Evolutionary conservation across 345 rosid genomes (phyloP).

Genomic region (Camelina neglecta): DNA sequence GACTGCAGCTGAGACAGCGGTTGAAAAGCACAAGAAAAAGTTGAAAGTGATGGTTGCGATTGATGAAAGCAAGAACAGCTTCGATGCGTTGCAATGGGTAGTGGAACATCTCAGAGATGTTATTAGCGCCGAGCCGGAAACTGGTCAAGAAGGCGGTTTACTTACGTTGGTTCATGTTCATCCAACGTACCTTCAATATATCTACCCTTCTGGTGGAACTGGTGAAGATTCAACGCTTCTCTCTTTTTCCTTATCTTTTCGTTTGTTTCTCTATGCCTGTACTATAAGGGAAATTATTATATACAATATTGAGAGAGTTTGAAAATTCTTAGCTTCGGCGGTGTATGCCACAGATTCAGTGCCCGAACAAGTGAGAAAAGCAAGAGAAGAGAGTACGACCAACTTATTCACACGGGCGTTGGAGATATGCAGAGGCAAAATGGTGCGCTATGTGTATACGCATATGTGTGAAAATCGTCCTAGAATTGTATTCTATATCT

Average conservation of each 20-base stretch:
- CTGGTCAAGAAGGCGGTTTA: conserved; percentile 42
- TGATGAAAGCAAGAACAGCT: conserved; percentile 71
- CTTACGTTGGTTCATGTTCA: conserved; percentile 65
- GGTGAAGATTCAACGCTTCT: conserved; percentile 32
- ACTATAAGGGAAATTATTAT: background rate
- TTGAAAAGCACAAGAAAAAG: conserved; percentile 41
- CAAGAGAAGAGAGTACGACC: conserved; percentile 58
- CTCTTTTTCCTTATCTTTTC: background rate
- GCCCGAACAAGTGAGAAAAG: conserved; percentile 60
- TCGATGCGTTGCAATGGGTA: conserved; percentile 66
- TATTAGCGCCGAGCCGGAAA: conserved; percentile 29
- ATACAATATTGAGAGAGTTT: conserved; percentile 1
- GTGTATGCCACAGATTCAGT: conserved; percentile 36
- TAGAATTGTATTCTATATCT: background rate
- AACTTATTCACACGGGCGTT: conserved; percentile 61
- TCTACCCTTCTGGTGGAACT: conserved; percentile 60
- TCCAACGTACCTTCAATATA: conserved; percentile 48
- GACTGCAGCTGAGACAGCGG: conserved; percentile 8
- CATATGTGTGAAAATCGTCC: background rate
- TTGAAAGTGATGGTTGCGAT: conserved; percentile 61
- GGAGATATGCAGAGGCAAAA: conserved; percentile 60
- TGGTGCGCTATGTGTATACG: conserved; percentile 42
- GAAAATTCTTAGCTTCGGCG: conserved; percentile 32
- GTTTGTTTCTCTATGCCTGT: background rate
- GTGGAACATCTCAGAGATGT: conserved; percentile 50